Conservation (phyloP, 345 rosid species). For the Cardamine resedifolia region DNA sequence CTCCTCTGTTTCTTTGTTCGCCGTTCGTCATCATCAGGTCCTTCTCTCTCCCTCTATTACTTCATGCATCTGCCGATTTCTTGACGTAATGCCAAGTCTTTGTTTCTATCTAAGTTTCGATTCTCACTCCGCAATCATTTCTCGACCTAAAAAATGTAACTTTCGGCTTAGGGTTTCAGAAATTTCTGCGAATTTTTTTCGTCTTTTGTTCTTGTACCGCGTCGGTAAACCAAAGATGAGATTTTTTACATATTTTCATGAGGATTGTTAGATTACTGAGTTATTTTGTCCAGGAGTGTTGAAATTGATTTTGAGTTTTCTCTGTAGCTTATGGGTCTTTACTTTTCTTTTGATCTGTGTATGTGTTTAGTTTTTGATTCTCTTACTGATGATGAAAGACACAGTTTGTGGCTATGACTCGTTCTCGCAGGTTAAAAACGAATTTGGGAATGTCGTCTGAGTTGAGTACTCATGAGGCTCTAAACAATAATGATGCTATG, state of each 20-base stretch:
- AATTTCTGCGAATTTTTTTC: not conserved
- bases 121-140: not conserved
- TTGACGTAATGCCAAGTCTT: not conserved
- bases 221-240: not conserved
- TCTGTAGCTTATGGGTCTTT: not conserved
- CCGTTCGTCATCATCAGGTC: constrained; percentile 19
- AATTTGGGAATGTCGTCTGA: constrained; percentile 21
- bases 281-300: not conserved
- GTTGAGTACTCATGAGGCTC: constrained; percentile 37
- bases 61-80: not conserved
- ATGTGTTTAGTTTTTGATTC: not conserved
- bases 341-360: not conserved
- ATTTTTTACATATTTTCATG: not conserved
- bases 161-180: constrained; percentile 8
- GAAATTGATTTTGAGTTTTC: not conserved
- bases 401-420: constrained; percentile 32
- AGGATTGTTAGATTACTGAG: not conserved
- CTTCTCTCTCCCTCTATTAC: not conserved
- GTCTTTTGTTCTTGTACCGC: not conserved
- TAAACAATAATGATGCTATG: constrained; percentile 51
- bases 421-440: constrained; percentile 20
- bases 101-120: not conserved
- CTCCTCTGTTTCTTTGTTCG: not conserved
- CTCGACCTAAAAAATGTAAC: not conserved
- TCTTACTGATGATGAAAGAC: constrained; percentile 20